phyloP scores from a whole-genome alignment of 768 basidiomycete genomes.

The Gyrodon lividus region DNA sequence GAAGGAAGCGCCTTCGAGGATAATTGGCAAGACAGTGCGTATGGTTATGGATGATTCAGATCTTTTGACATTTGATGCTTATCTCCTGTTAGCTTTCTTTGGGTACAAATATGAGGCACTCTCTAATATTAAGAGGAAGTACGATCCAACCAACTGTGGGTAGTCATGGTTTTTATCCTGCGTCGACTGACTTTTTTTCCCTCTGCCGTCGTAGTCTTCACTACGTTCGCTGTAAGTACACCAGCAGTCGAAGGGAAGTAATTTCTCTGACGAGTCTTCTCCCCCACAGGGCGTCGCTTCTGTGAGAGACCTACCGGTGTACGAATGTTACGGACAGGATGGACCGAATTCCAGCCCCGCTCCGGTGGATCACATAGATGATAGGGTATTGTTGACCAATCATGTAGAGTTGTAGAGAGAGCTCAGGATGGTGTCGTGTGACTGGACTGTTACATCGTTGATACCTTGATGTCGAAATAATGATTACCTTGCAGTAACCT shows the following conservation, averaged over 20 bases:
- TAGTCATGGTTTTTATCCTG: not conserved
- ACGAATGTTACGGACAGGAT: too few relatives aligned
- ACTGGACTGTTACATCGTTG: too few relatives aligned
- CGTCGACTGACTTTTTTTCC: not conserved
- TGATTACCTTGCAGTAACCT: too few relatives aligned
- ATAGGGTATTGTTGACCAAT: too few relatives aligned
- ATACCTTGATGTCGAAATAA: too few relatives aligned
- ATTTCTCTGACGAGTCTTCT: not conserved
- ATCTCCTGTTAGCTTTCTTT: conserved; percentile 11
- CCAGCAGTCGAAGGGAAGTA: not conserved
- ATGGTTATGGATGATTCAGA: too few relatives aligned
- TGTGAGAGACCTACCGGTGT: not conserved
- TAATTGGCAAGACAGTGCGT: conserved; percentile 13
- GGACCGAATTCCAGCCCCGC: too few relatives aligned
- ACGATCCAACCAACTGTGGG: conserved; percentile 14
- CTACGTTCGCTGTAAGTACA: conserved; percentile 8
- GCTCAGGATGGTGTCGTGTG: too few relatives aligned
- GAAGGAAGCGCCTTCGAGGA: conserved; percentile 16
- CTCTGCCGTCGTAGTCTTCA: conserved; percentile 13
- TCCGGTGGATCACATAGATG: too few relatives aligned
- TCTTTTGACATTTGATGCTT: not conserved
- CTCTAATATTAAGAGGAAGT: conserved; percentile 12
- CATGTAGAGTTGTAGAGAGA: too few relatives aligned
- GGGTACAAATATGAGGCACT: conserved; percentile 17
- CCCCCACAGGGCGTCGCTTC: conserved; percentile 5